A percentile compares a stretch with the other conserved stretches of the same genome.
phyloP scores from a whole-genome alignment of 1,139 yeast species.

The Lodderomyces margitis region DNA sequence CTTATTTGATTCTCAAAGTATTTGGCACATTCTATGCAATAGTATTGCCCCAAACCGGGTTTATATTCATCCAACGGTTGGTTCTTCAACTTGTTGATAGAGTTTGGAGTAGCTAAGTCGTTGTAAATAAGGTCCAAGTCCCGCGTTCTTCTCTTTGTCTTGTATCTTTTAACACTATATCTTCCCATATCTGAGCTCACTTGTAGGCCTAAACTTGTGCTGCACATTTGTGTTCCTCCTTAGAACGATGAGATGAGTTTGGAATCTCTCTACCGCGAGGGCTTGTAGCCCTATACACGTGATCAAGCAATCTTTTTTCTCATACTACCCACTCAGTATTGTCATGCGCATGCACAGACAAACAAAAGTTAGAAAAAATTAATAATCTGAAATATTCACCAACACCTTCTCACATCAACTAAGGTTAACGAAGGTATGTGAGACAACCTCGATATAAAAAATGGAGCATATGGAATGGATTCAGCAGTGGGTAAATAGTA shows the following conservation, averaged over 20 bases:
- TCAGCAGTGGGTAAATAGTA: neutral
- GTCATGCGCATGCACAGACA: too few relatives aligned
- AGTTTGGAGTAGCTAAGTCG: constrained; percentile 65
- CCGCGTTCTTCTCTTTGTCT: constrained; percentile 79
- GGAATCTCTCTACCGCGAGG: neutral
- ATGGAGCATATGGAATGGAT: neutral
- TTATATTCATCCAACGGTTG: constrained; percentile 87
- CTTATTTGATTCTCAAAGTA: constrained; percentile 81
- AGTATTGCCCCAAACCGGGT: constrained; percentile 93
- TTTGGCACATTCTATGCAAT: constrained; percentile 91
- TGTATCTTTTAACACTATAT: constrained; percentile 71
- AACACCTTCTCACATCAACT: constrained; percentile 13
- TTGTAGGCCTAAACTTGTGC: too few relatives aligned
- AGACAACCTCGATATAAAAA: constrained; percentile 1
- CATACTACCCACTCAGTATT: neutral
- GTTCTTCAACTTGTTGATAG: constrained; percentile 62
- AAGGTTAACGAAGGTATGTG: constrained; percentile 25
- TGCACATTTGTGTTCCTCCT: too few relatives aligned
- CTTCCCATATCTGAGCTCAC: constrained; percentile 83
- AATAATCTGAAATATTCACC: constrained; percentile 6
- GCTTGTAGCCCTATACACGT: constrained; percentile 4
- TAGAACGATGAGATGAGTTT: neutral
- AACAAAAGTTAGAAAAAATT: constrained; percentile 12
- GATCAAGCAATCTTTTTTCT: neutral
- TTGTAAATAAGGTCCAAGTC: constrained; percentile 81